Evolutionary conservation across 192 early-diverging fungal species (phyloP).

Genomic region (Chytriomyces sp.): DNA sequence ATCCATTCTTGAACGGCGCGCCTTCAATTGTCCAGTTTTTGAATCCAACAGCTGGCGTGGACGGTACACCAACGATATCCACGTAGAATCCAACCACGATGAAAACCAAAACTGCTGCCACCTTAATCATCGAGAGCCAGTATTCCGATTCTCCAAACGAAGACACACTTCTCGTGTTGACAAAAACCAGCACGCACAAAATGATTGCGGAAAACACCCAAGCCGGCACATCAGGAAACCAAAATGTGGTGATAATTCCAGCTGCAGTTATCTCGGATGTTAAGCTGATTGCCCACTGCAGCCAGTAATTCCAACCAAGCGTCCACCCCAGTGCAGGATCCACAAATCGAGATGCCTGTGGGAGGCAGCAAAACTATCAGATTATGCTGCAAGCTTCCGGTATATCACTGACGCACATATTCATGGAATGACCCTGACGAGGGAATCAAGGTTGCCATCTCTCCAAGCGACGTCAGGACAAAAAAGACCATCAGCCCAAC

Average conservation of each 20-base stretch:
- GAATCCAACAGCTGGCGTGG: slow-evolving; percentile 36
- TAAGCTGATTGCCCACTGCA: slow-evolving; percentile 68
- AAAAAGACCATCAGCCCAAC: slow-evolving; percentile 63
- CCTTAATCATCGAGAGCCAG: slow-evolving; percentile 64
- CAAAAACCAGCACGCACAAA: slow-evolving; percentile 65
- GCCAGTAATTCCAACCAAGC: slow-evolving; percentile 71
- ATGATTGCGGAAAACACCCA: slow-evolving; percentile 62
- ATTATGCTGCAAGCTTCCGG: not conserved
- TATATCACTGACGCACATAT: slow-evolving; percentile 55
- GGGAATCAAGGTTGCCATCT: slow-evolving; percentile 85
- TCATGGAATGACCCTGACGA: slow-evolving; percentile 67
- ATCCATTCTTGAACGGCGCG: slow-evolving; percentile 65
- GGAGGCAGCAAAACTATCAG: not conserved
- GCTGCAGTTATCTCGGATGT: slow-evolving; percentile 82
- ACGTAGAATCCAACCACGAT: slow-evolving; percentile 41
- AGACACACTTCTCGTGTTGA: slow-evolving; percentile 60
- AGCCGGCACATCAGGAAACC: slow-evolving; percentile 60
- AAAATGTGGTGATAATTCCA: slow-evolving; percentile 78
- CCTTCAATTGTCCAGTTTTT: slow-evolving; percentile 58
- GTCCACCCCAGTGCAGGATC: slow-evolving; percentile 71
- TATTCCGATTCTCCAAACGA: slow-evolving; percentile 89
- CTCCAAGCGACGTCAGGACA: slow-evolving; percentile 79
- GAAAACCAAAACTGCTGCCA: slow-evolving; percentile 49
- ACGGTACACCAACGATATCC: slow-evolving; percentile 28
- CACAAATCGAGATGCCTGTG: slow-evolving; percentile 68